Evolutionary conservation across 2,329 filamentous ascomycete species (phyloP).

Genomic region (Pestalotiopsis sp.): DNA sequence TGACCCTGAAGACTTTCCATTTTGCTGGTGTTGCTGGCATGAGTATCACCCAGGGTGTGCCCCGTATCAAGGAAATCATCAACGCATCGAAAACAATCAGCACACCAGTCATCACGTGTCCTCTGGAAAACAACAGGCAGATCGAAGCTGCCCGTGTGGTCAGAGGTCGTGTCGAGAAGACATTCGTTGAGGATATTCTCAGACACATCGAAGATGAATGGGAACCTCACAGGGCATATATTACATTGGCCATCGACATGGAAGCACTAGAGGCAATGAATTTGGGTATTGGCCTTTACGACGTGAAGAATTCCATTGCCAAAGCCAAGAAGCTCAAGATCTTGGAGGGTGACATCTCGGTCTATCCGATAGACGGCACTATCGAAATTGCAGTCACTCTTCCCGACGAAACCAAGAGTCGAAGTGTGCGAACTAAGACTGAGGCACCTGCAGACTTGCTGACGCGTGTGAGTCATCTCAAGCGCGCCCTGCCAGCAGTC

Average conservation of each 20-base stretch:
- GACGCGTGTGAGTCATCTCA: constrained; percentile 81
- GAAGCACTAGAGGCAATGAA: constrained; percentile 78
- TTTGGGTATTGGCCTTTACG: constrained; percentile 72
- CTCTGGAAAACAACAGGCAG: constrained; percentile 73
- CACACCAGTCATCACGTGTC: constrained; percentile 90
- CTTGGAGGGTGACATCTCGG: constrained; percentile 63
- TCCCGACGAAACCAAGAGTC: constrained; percentile 49
- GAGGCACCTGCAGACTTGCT: constrained; percentile 66
- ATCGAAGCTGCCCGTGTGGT: constrained; percentile 85
- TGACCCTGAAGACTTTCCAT: constrained; percentile 99
- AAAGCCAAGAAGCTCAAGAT: constrained; percentile 84
- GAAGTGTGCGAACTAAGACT: constrained; percentile 48
- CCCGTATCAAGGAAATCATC: constrained; percentile 99
- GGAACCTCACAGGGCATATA: constrained; percentile 73
- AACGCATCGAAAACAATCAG: constrained; percentile 94
- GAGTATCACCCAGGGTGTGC: constrained; percentile 99
- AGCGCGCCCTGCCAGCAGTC: constrained; percentile 79
- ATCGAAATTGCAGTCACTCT: constrained; percentile 75
- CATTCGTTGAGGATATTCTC: constrained; percentile 80
- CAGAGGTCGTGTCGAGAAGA: constrained; percentile 94
- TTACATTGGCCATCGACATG: constrained; percentile 81
- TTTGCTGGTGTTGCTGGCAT: constrained; percentile 99
- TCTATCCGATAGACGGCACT: constrained; percentile 53
- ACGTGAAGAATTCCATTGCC: constrained; percentile 78
- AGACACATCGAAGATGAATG: constrained; percentile 86